Conservation (phyloP, 495 filamentous ascomycete species). For the Entonaema liquescens region DNA sequence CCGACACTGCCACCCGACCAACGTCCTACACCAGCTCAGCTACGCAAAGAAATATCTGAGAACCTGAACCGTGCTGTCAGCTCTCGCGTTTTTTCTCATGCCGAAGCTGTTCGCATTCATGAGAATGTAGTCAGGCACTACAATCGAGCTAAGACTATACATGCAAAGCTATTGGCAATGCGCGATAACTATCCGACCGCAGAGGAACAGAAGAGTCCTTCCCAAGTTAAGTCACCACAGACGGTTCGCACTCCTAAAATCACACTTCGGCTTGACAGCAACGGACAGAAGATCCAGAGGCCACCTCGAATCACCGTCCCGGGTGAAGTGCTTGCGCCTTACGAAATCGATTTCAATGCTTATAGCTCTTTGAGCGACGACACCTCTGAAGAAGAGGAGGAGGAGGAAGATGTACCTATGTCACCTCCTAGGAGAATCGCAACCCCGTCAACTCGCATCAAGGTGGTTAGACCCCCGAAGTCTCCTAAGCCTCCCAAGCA, state of each 20-base stretch:
- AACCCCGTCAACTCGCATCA: conserved; percentile 52
- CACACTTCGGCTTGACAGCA: conserved; percentile 69
- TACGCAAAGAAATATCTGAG: conserved; percentile 81
- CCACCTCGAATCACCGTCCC: conserved; percentile 63
- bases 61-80: conserved; percentile 77
- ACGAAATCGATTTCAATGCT: conserved; percentile 62
- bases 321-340: conserved; percentile 66
- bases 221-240: conserved; percentile 62
- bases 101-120: conserved; percentile 82
- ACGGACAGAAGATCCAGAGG: conserved; percentile 52
- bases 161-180: conserved; percentile 81
- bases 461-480: conserved; percentile 53
- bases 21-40: conserved; percentile 52
- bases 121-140: conserved; percentile 81
- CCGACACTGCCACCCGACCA: conserved; percentile 65
- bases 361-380: conserved; percentile 57
- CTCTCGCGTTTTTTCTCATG: conserved; percentile 78
- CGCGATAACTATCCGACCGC: conserved; percentile 61
- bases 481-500: conserved; percentile 51
- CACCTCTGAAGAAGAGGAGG: conserved; percentile 52
- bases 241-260: conserved; percentile 68
- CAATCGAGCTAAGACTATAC: conserved; percentile 77
- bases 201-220: conserved; percentile 63
- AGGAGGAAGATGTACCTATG: conserved; percentile 39
- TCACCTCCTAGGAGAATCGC: conserved; percentile 46